Evolutionary conservation across 2,329 filamentous ascomycete genomes (phyloP).

Genomic region (Fusarium cicatricum): DNA sequence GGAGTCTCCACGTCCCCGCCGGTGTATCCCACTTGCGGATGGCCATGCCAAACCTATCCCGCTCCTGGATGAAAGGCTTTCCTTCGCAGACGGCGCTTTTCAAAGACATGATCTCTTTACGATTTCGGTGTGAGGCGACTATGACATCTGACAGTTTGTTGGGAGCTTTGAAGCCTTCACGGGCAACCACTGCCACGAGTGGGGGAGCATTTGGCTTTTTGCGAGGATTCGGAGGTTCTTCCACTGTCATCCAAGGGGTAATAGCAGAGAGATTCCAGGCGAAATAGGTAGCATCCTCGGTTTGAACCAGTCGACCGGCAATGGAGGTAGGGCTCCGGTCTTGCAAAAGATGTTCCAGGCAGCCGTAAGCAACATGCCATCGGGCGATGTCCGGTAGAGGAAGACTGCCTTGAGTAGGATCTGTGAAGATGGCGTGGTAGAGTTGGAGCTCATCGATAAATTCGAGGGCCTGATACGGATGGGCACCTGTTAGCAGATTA

Average conservation of each 20-base stretch:
- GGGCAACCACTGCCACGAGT: slow-evolving; percentile 60
- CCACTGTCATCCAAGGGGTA: slow-evolving; percentile 72
- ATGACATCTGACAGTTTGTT: slow-evolving; percentile 79
- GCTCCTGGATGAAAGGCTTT: slow-evolving; percentile 55
- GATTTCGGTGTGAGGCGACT: slow-evolving; percentile 69
- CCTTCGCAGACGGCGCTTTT: slow-evolving; percentile 63
- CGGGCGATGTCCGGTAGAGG: slow-evolving; percentile 64
- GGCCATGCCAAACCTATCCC: slow-evolving; percentile 76
- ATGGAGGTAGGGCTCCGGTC: slow-evolving; percentile 57
- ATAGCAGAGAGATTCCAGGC: slow-evolving; percentile 81
- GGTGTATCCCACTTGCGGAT: slow-evolving; percentile 74
- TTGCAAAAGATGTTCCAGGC: slow-evolving; percentile 61
- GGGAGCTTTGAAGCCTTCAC: slow-evolving; percentile 80
- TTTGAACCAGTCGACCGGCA: slow-evolving; percentile 64
- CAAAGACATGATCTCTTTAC: slow-evolving; percentile 67
- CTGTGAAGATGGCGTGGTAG: slow-evolving; percentile 77
- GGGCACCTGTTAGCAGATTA: slow-evolving; percentile 54
- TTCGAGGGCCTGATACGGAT: slow-evolving; percentile 68
- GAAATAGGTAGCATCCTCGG: slow-evolving; percentile 71
- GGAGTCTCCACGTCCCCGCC: slow-evolving; percentile 72
- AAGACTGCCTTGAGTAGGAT: slow-evolving; percentile 64
- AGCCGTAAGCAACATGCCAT: slow-evolving; percentile 72
- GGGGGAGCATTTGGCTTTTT: slow-evolving; percentile 63
- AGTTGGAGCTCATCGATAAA: slow-evolving; percentile 73
- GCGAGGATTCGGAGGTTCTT: slow-evolving; percentile 52